Conservation (phyloP, 1,139 yeast genomes). For the Sugiyamaella japonica region DNA sequence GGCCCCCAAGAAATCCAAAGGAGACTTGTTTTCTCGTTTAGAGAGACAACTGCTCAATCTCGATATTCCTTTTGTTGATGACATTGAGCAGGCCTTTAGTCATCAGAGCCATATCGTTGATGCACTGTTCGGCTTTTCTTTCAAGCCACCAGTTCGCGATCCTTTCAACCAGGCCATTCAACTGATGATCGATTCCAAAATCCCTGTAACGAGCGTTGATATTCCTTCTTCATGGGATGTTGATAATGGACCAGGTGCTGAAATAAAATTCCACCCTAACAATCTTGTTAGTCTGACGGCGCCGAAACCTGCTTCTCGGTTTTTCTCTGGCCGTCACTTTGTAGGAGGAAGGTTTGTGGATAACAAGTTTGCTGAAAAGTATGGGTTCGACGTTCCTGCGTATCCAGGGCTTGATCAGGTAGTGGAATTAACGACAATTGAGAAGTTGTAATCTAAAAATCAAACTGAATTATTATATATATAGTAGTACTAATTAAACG, state of each 20-base stretch:
- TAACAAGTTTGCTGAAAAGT: slow-evolving; percentile 62
- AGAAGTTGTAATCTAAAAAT: neutral
- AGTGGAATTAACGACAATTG: slow-evolving; percentile 28
- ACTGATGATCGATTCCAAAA: slow-evolving; percentile 45
- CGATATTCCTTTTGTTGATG: slow-evolving; percentile 48
- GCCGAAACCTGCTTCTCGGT: slow-evolving; percentile 80
- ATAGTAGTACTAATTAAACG: neutral
- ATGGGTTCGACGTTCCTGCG: slow-evolving; percentile 62
- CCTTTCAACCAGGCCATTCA: slow-evolving; percentile 67
- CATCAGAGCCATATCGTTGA: slow-evolving; percentile 60
- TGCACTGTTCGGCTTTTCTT: slow-evolving; percentile 90
- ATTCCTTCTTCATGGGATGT: slow-evolving; percentile 98
- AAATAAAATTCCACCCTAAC: slow-evolving; percentile 50
- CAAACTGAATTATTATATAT: neutral
- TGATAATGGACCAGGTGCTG: slow-evolving; percentile 68
- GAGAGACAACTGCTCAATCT: slow-evolving; percentile 61
- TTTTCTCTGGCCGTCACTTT: slow-evolving; percentile 60
- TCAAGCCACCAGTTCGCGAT: slow-evolving; percentile 80
- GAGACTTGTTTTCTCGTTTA: slow-evolving; percentile 44
- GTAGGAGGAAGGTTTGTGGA: slow-evolving; percentile 89
- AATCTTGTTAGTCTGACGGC: slow-evolving; percentile 84
- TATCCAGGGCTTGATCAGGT: slow-evolving; percentile 58
- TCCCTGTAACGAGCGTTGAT: slow-evolving; percentile 77
- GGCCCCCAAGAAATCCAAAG: slow-evolving; percentile 44
- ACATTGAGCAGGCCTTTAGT: slow-evolving; percentile 33